A percentile compares a stretch with the other conserved stretches of the same genome.
Evolutionary conservation across 2,329 filamentous ascomycete genomes (phyloP).

Genomic region (Pochonia chlamydosporia): DNA sequence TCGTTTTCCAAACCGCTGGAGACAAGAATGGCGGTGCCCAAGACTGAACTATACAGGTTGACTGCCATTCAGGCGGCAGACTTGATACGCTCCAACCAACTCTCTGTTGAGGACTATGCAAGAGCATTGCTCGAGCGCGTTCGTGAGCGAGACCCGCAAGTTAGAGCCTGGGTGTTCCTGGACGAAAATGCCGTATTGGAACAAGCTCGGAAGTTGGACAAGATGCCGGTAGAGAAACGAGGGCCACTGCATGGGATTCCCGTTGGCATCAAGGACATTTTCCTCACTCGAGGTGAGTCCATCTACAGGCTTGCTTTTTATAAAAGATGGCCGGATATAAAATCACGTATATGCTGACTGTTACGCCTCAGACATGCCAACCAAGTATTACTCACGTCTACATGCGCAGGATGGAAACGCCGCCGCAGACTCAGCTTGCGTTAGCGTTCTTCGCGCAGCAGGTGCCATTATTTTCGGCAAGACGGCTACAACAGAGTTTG

Average conservation of each 20-base stretch:
- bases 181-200: constrained; percentile 39
- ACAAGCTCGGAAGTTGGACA: constrained; percentile 45
- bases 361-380: constrained; percentile 44
- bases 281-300: constrained; percentile 44
- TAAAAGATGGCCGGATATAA: no score
- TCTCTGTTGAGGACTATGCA: constrained; percentile 45
- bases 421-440: constrained; percentile 44
- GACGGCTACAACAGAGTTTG: constrained; percentile 58
- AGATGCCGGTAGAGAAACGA: constrained; percentile 37
- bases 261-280: constrained; percentile 56
- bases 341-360: neutral
- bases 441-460: constrained; percentile 45
- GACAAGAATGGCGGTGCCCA: constrained; percentile 1
- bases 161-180: constrained; percentile 47
- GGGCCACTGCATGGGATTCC: constrained; percentile 53
- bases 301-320: no score
- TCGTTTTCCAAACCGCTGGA: neutral
- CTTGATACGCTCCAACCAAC: constrained; percentile 9
- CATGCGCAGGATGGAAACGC: constrained; percentile 37
- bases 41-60: constrained; percentile 4
- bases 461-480: constrained; percentile 50
- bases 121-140: constrained; percentile 40
- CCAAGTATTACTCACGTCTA: constrained; percentile 48
- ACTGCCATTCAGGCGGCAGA: constrained; percentile 8
- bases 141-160: constrained; percentile 33